phyloP scores from a whole-genome alignment of 176 grass and related monocot species.

The Triticum urartu region DNA sequence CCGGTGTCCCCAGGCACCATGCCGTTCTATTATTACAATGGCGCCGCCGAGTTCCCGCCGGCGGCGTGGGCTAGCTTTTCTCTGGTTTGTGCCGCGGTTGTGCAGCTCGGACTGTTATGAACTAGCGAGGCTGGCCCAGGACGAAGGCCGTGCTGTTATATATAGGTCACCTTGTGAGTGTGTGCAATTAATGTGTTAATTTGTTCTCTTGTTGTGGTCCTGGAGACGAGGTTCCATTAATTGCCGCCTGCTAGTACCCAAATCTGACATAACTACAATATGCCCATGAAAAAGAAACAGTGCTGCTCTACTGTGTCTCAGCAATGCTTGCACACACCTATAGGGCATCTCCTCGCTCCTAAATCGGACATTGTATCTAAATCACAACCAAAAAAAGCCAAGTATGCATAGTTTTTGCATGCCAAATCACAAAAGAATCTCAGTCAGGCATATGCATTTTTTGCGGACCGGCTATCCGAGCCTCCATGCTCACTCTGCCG shows the following conservation, averaged over 20 bases:
- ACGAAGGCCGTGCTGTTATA: conserved; percentile 45
- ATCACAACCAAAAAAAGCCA: too few species aligned
- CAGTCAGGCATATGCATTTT: too few species aligned
- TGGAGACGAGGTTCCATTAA: not conserved
- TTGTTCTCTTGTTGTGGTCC: not conserved
- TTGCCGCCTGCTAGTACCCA: not conserved
- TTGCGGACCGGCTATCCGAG: too few species aligned
- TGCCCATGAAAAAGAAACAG: too few species aligned
- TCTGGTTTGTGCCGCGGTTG: conserved; percentile 21
- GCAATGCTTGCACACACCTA: too few species aligned
- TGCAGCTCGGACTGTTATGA: conserved; percentile 44
- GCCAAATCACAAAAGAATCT: too few species aligned
- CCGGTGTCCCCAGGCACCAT: conserved; percentile 27
- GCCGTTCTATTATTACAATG: conserved; percentile 25
- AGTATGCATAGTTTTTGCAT: too few species aligned
- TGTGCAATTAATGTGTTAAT: not conserved
- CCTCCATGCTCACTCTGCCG: too few species aligned
- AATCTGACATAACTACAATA: not conserved
- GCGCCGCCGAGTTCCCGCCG: not conserved
- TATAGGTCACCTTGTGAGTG: not conserved
- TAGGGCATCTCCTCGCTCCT: too few species aligned
- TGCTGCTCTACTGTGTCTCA: too few species aligned
- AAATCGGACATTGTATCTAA: too few species aligned
- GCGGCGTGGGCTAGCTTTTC: conserved; percentile 17
- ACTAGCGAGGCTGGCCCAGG: conserved; percentile 18